A percentile compares a stretch with the other conserved stretches of the same genome.
Conservation (phyloP, 495 filamentous ascomycete species). For the Penicillium dipodomyicola region DNA sequence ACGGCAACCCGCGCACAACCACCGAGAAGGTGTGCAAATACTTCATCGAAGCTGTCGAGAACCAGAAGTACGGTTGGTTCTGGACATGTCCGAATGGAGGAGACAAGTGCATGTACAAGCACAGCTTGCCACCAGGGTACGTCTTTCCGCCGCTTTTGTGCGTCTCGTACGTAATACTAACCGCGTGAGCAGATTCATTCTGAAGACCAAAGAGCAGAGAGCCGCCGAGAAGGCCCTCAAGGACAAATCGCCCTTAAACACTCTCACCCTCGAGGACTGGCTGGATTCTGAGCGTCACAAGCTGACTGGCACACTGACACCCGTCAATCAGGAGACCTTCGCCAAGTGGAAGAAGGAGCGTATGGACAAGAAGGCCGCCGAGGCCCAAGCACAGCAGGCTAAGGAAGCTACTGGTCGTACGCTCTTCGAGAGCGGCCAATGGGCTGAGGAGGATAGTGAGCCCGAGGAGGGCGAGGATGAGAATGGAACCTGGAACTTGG, state of each 20-base stretch:
- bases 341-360: constrained; percentile 94
- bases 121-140: constrained; percentile 89
- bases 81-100: constrained; percentile 97
- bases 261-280: constrained; percentile 95
- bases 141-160: constrained; percentile 24
- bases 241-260: constrained; percentile 94
- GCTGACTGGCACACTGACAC: constrained; percentile 83
- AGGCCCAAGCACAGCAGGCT: constrained; percentile 78
- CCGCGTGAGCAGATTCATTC: constrained; percentile 64
- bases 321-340: constrained; percentile 88
- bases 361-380: constrained; percentile 91
- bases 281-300: constrained; percentile 93
- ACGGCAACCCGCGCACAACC: constrained; percentile 92
- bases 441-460: constrained; percentile 67
- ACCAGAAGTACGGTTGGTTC: constrained; percentile 98
- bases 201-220: constrained; percentile 97
- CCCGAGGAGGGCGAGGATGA: constrained; percentile 59
- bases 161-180: constrained; percentile 23
- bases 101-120: constrained; percentile 98
- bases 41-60: constrained; percentile 97
- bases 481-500: constrained; percentile 69
- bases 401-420: constrained; percentile 95
- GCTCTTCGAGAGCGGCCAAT: constrained; percentile 94
- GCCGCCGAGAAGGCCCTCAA: constrained; percentile 94
- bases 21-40: constrained; percentile 99